Evolutionary conservation across 225 moss, liverwort and hornwort species (phyloP).

Genomic region (Physcomitrellopsis africana): DNA sequence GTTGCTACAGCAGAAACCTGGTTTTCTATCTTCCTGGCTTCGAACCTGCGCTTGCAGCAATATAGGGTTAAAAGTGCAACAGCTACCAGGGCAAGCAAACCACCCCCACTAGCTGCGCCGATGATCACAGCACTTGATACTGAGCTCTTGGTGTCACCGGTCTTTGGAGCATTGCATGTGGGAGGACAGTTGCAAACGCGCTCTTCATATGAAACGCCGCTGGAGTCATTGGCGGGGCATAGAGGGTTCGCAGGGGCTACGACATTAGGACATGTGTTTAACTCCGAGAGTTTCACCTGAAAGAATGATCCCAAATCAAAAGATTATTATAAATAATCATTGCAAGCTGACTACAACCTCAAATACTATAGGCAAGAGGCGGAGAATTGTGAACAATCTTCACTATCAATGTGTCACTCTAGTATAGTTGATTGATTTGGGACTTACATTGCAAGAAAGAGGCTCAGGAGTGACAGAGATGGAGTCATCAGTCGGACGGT

Average conservation of each 20-base stretch:
- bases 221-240: constrained; percentile 45
- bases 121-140: constrained; percentile 7
- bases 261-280: constrained; percentile 29
- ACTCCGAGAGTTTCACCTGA: constrained; percentile 35
- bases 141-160: no score
- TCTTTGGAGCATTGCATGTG: constrained; percentile 39
- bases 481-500: constrained; percentile 32
- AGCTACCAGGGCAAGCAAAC: constrained; percentile 8
- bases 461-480: constrained; percentile 15
- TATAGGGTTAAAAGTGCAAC: neutral
- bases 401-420: neutral
- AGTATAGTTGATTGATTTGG: neutral
- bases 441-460: constrained; percentile 49
- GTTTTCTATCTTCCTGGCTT: constrained; percentile 31
- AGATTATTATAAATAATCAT: no score
- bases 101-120: constrained; percentile 30
- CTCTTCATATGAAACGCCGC: constrained; percentile 42
- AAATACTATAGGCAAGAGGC: neutral
- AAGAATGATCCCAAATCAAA: neutral
- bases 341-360: no score
- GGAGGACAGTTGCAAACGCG: constrained; percentile 54
- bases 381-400: neutral
- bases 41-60: constrained; percentile 22
- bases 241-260: constrained; percentile 24
- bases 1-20: constrained; percentile 33